These are phyloP conservation scores for Arxiozyma slooffiae DNA, from an alignment of 1,139 yeast species.

Conservation along the genomic window DNA sequence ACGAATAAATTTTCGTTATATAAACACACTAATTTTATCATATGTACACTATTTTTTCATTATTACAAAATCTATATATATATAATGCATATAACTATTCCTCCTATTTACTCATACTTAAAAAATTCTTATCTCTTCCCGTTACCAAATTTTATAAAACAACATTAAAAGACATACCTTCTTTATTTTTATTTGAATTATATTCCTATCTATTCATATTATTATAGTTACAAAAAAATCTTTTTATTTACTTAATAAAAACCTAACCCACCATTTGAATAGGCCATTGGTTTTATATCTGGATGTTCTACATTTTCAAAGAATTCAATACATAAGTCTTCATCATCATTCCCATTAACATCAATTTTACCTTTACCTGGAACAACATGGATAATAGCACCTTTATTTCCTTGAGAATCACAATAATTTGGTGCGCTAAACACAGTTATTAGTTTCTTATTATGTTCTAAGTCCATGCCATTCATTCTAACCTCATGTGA, in stretches of 20 bases:
- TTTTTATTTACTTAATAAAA: slow-evolving; percentile 12
- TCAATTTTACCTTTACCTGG: slow-evolving; percentile 26
- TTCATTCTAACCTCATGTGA: slow-evolving; percentile 92
- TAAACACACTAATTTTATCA: too few relatives aligned
- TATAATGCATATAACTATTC: neutral
- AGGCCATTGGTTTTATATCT: slow-evolving; percentile 89
- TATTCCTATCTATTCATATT: neutral
- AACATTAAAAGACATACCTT: too few relatives aligned
- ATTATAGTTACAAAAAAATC: neutral
- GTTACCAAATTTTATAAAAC: too few relatives aligned
- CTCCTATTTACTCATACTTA: too few relatives aligned
- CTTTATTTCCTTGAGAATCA: slow-evolving; percentile 81
- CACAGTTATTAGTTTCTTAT: slow-evolving; percentile 77
- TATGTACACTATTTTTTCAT: too few relatives aligned
- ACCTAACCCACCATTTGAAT: slow-evolving; percentile 46
- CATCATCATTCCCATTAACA: slow-evolving; percentile 39
- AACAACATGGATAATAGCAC: slow-evolving; percentile 67
- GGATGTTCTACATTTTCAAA: slow-evolving; percentile 88
- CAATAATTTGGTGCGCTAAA: slow-evolving; percentile 97
- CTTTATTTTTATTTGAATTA: too few relatives aligned
- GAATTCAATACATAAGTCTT: slow-evolving; percentile 44
- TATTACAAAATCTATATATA: neutral
- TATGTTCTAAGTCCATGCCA: slow-evolving; percentile 83
- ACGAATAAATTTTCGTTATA: slow-evolving; percentile 7
- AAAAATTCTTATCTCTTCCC: too few relatives aligned